Base-by-base conservation (phyloP, 768 basidiomycete species). In the Lentinula detonsa region DNA sequence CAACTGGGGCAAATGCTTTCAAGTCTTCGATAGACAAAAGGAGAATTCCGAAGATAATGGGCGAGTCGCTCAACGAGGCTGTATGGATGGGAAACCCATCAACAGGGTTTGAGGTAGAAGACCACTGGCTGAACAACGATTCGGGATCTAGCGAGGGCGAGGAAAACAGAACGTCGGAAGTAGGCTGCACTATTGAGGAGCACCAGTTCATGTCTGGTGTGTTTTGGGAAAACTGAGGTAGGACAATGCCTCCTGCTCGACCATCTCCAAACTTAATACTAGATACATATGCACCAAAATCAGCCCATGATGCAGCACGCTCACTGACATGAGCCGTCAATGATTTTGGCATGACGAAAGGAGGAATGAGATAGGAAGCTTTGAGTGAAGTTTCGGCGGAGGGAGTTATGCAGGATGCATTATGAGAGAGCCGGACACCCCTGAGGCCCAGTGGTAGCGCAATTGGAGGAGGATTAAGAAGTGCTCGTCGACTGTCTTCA, bases 351-450 rank as follows among this genome's bases (percentile, higher is more conserved):
- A 82, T 64, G 5, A 86, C 73, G 62, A 90, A 84, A 2, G 88
- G 88, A 15, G 89, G 89, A 2, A 83, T 66, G 2, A 90, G 73
- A 68, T 81, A 84, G 3, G 73, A 68, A 2, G 81, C 84, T 28
- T 76, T 68, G 34, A 74, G 75, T 21, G 73, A 67, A 7, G 63
- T 61, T 0, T 67, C 66, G 6, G 72, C 69, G 8, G 72, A 70
- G 5, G 74, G 68, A n/a, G 63, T 56, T 46, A 78, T 61, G 52
- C 70, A 76, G n/a, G 74, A 69, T 39, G 64, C 64, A 59, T 72
- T 69, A 33, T 51, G 61, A 10, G 69, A 57, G 2, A 66, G 61
- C 8, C 65, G 56, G 31, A 73, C 59, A 40, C 78, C 77, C 48
- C 71, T 70, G 1, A 79, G 80, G 18, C 84, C 84, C 52, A 76